Conservation (phyloP, 1,139 yeast species). For the Tardiomyces depauwii region DNA sequence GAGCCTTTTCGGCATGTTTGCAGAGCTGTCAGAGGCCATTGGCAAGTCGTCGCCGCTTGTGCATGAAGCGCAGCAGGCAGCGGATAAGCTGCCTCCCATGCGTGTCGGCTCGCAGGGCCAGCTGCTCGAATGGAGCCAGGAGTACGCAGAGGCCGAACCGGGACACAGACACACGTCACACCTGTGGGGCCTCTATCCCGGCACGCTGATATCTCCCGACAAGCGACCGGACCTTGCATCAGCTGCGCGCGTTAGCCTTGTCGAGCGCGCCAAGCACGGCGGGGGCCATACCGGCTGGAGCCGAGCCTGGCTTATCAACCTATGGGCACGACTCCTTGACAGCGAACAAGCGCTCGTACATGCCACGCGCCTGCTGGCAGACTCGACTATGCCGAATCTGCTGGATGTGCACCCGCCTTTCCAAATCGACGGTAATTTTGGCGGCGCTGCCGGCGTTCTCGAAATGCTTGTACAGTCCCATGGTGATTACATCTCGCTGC, state of each 20-base stretch:
- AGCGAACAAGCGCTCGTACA: slow-evolving; percentile 4
- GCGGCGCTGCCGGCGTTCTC: slow-evolving; percentile 5
- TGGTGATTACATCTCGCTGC: neutral
- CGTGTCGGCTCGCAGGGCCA: slow-evolving; percentile 5
- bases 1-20: slow-evolving; percentile 4
- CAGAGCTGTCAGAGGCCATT: neutral
- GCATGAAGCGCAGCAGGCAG: neutral
- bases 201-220: slow-evolving; percentile 3
- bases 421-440: slow-evolving; percentile 7
- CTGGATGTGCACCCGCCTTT: slow-evolving; percentile 7
- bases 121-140: slow-evolving; percentile 7
- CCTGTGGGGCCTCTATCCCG: slow-evolving; percentile 2
- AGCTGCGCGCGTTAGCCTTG: slow-evolving; percentile 4
- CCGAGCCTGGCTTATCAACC: slow-evolving; percentile 4
- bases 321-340: slow-evolving; percentile 7
- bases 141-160: slow-evolving; percentile 7
- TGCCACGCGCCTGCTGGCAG: slow-evolving; percentile 1
- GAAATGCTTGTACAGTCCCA: slow-evolving; percentile 7
- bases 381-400: slow-evolving; percentile 4
- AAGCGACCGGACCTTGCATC: slow-evolving; percentile 4
- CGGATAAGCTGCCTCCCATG: slow-evolving; percentile 4
- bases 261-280: slow-evolving; percentile 1
- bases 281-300: slow-evolving; percentile 1
- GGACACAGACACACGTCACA: slow-evolving; percentile 8
- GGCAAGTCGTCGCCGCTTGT: neutral